Evolutionary conservation across 805 yeast genomes (phyloP).

Genomic region (Clavispora phyllophila): DNA sequence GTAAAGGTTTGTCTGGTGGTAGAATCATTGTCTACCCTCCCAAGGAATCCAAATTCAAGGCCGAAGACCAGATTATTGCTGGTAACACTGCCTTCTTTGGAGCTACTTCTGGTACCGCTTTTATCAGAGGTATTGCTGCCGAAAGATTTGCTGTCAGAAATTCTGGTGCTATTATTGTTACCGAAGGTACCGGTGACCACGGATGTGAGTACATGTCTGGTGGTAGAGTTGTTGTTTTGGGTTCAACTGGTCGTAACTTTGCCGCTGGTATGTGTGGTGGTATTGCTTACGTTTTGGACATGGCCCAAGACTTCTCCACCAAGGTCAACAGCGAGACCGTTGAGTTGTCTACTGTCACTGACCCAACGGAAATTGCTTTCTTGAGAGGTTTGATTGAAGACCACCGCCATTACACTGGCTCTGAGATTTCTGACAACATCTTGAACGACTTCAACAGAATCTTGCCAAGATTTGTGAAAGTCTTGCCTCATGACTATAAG

Average conservation of each 20-base stretch:
- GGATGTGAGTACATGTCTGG: slow-evolving; percentile 99
- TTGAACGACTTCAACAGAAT: slow-evolving; percentile 83
- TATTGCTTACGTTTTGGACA: slow-evolving; percentile 92
- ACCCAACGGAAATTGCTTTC: slow-evolving; percentile 90
- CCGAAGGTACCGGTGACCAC: slow-evolving; percentile 97
- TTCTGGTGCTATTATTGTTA: slow-evolving; percentile 96
- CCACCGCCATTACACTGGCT: slow-evolving; percentile 90
- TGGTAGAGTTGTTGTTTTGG: slow-evolving; percentile 92
- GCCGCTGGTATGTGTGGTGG: slow-evolving; percentile 99
- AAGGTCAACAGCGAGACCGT: slow-evolving; percentile 80
- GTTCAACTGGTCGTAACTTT: slow-evolving; percentile 86
- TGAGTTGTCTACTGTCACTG: slow-evolving; percentile 69
- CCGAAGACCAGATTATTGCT: slow-evolving; percentile 92
- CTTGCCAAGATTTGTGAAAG: slow-evolving; percentile 86
- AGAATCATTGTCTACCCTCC: slow-evolving; percentile 91
- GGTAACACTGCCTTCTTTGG: slow-evolving; percentile 98
- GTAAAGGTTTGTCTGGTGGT: slow-evolving; percentile 97
- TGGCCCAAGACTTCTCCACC: slow-evolving; percentile 84
- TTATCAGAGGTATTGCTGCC: slow-evolving; percentile 95
- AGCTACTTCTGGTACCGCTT: slow-evolving; percentile 93
- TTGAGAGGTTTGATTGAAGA: slow-evolving; percentile 91
- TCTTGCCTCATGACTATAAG: slow-evolving; percentile 88
- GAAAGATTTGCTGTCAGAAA: slow-evolving; percentile 98
- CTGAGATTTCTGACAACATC: slow-evolving; percentile 81
- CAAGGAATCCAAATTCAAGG: slow-evolving; percentile 72